These are phyloP conservation scores for Acacia crassicarpa DNA, from an alignment of 306 rosid genomes.

Conservation along the genomic window DNA sequence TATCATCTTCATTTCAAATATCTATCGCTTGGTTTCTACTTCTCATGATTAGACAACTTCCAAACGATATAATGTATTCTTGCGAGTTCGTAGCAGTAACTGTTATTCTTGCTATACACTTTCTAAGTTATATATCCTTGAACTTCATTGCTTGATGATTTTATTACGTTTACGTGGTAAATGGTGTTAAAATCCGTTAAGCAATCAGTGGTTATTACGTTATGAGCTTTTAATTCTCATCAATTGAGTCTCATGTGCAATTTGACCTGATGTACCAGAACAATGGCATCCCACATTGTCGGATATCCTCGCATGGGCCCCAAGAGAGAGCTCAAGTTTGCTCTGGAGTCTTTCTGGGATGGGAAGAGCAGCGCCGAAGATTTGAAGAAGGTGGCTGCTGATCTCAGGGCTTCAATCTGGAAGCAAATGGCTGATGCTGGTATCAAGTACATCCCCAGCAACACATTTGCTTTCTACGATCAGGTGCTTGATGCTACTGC, in stretches of 20 bases:
- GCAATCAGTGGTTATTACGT: background rate
- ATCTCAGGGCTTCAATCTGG: slow-evolving; percentile 82
- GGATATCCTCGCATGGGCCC: slow-evolving; percentile 98
- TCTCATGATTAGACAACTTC: background rate
- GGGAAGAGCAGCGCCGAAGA: slow-evolving; percentile 78
- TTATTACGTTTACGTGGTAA: background rate
- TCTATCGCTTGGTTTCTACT: background rate
- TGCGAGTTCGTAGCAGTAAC: background rate
- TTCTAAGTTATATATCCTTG: background rate
- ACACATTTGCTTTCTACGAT: slow-evolving; percentile 83
- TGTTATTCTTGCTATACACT: background rate
- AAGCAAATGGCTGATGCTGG: slow-evolving; percentile 79
- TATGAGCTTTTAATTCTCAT: background rate
- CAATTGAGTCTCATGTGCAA: slow-evolving; percentile 22
- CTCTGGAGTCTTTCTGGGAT: slow-evolving; percentile 90
- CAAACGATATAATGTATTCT: background rate
- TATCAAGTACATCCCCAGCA: slow-evolving; percentile 87
- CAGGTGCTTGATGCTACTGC: slow-evolving; percentile 84
- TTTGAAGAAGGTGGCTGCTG: slow-evolving; percentile 74
- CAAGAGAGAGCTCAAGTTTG: slow-evolving; percentile 90
- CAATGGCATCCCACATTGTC: slow-evolving; percentile 91
- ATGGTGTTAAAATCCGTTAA: background rate
- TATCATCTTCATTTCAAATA: background rate
- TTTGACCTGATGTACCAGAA: slow-evolving; percentile 41
- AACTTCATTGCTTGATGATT: background rate